A percentile compares a stretch with the other conserved stretches of the same genome.
Conservation (phyloP, 345 rosid genomes). For the Orychophragmus violaceus region DNA sequence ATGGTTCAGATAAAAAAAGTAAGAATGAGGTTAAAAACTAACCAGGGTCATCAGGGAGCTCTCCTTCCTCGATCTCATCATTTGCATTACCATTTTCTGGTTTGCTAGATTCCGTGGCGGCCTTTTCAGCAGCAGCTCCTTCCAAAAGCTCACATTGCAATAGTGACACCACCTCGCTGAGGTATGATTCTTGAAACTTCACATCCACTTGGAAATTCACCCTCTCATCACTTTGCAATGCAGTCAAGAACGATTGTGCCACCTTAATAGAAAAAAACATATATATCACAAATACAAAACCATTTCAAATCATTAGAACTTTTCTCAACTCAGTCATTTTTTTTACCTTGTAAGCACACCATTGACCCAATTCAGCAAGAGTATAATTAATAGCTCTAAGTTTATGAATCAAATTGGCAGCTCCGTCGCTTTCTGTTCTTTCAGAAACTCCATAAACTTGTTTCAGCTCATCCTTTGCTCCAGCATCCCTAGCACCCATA, state of each 20-base stretch:
- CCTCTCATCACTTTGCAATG: slow-evolving; percentile 91
- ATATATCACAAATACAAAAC: background rate
- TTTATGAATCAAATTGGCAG: slow-evolving; percentile 90
- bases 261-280: slow-evolving; percentile 44
- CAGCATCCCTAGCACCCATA: slow-evolving; percentile 99
- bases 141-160: slow-evolving; percentile 82
- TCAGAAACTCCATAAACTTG: slow-evolving; percentile 98
- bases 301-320: slow-evolving; percentile 2
- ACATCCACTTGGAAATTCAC: slow-evolving; percentile 88
- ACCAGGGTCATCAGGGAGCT: slow-evolving; percentile 92
- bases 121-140: slow-evolving; percentile 77
- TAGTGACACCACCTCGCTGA: slow-evolving; percentile 66
- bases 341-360: slow-evolving; percentile 99
- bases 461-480: slow-evolving; percentile 87
- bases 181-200: slow-evolving; percentile 91
- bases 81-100: slow-evolving; percentile 33
- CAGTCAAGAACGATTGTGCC: slow-evolving; percentile 85
- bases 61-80: slow-evolving; percentile 96
- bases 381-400: slow-evolving; percentile 90
- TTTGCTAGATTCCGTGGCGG: slow-evolving; percentile 30
- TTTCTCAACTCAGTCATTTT: background rate
- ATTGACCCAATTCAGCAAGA: slow-evolving; percentile 92
- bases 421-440: slow-evolving; percentile 97
- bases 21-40: slow-evolving; percentile 22
- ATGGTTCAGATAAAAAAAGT: background rate